A percentile compares a stretch with the other conserved stretches of the same genome.
phyloP scores from a whole-genome alignment of 129 eudicot genomes.

The Solidago caesia region DNA sequence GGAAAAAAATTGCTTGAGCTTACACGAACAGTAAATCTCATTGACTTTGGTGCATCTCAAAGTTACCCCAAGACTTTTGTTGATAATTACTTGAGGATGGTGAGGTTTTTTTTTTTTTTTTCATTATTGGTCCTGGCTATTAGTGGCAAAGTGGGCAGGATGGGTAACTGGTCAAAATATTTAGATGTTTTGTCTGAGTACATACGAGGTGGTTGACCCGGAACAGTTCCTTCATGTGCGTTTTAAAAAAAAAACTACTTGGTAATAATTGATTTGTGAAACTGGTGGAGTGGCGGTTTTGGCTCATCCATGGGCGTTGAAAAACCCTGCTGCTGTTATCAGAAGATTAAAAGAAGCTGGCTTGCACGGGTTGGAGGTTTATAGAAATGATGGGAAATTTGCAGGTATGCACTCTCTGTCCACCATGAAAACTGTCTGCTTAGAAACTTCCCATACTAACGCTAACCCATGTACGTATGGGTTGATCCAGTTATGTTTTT shows the following conservation, averaged over 20 bases:
- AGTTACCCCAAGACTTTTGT: conserved; percentile 77
- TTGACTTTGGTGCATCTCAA: conserved; percentile 97
- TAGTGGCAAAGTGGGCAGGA: neutral
- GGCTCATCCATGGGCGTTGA: conserved; percentile 98
- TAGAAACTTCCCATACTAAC: too few relatives aligned
- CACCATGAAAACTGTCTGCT: neutral
- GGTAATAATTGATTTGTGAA: conserved; percentile 30
- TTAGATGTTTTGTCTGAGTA: too few relatives aligned
- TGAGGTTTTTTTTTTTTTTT: conserved; percentile 32
- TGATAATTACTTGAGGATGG: conserved; percentile 88
- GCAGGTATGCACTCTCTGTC: conserved; percentile 45
- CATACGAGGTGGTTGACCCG: too few relatives aligned
- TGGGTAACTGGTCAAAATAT: neutral
- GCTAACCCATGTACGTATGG: too few relatives aligned
- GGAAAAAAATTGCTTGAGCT: conserved; percentile 85
- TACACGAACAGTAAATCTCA: conserved; percentile 65
- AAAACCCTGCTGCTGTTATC: conserved; percentile 64
- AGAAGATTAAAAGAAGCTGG: conserved; percentile 88
- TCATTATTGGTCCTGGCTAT: neutral
- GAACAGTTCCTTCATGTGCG: neutral
- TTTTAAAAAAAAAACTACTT: neutral
- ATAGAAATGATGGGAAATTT: conserved; percentile 91
- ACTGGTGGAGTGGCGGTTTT: conserved; percentile 86
- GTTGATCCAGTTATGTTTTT: too few relatives aligned
- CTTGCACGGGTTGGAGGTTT: conserved; percentile 83